phyloP scores from a whole-genome alignment of 208 protist genomes.

The Perkinsela sp. region DNA sequence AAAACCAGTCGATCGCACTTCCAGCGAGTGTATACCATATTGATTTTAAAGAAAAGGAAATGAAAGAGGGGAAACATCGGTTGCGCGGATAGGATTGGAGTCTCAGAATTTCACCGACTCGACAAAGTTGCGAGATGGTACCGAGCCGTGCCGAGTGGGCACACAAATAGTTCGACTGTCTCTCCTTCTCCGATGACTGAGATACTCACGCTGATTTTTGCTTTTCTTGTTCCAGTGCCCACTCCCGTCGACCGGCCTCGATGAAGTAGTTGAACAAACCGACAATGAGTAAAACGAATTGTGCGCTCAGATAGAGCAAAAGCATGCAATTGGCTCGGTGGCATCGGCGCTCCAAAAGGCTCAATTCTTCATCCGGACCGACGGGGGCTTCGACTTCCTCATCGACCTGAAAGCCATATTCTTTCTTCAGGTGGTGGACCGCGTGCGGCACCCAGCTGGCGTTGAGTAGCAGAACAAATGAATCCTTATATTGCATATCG shows the following conservation, averaged over 20 bases:
- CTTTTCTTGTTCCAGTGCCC: neutral
- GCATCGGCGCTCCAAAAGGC: neutral
- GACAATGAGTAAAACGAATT: neutral
- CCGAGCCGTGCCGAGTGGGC: too few species aligned
- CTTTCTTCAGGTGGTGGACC: neutral
- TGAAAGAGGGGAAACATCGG: too few species aligned
- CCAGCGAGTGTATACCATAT: slow-evolving; percentile 66
- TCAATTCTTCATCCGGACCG: neutral
- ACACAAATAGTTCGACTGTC: too few species aligned
- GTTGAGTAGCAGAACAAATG: neutral
- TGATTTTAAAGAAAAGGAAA: too few species aligned
- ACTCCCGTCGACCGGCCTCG: neutral
- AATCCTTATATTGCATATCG: neutral
- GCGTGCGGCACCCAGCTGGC: neutral
- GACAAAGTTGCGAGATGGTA: too few species aligned
- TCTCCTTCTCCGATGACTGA: too few species aligned
- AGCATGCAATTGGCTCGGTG: neutral
- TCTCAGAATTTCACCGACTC: too few species aligned
- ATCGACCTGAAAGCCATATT: neutral
- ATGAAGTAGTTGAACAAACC: neutral
- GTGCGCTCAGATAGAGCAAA: neutral
- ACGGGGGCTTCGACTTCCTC: neutral
- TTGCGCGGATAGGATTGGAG: too few species aligned
- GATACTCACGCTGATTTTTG: too few species aligned
- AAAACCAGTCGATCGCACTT: slow-evolving; percentile 59